Evolutionary conservation across 495 filamentous ascomycete species (phyloP), one percentile per base, ranked within the genome.

Genomic region (Peziza echinospora): DNA sequence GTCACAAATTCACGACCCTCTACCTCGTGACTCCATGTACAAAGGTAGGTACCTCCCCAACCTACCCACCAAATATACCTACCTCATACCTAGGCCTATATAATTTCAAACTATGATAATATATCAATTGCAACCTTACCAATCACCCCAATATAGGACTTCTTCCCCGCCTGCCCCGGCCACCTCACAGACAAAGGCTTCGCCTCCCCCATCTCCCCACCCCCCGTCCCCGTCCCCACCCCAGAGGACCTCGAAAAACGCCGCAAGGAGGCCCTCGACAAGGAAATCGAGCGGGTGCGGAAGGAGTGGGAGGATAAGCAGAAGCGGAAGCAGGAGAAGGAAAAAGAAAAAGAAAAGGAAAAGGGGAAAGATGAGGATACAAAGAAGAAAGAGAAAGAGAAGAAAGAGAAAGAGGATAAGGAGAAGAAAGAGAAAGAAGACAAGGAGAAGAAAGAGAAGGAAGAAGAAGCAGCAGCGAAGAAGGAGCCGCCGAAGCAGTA

Each of bases 121-220:
- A 24, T 48, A 21, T 24, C 19, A 22, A 30, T n/a, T n/a, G n/a
- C n/a, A n/a, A n/a, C n/a, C n/a, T n/a, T n/a, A n/a, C n/a, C n/a
- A n/a, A n/a, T n/a, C n/a, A n/a, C n/a, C n/a, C n/a, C n/a, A n/a
- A n/a, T n/a, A n/a, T 58, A 91, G 82, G 89, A 97, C 60, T 93
- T 82, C 67, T 96, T 97, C 63, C 93, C 91, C 58, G 71, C 87
- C 24, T 97, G 89, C 56, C 71, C 76, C 11, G 66, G 71, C 39
- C 89, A 97, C 61, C 68, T 94, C 8, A 83, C 81, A 58, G 89
- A 97, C 58, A 67, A 69, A 21, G 70, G 78, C 10, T 93, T 92
- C 61, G 84, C 78, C 57, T 74, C 71, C 11, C 78, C 86, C 10
- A 78, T 85, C 49, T 68, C 86, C 41, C 13, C 13, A 37, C 1